Evolutionary conservation across 805 yeast species (phyloP).

Genomic region (Ascoidea rubescens): DNA sequence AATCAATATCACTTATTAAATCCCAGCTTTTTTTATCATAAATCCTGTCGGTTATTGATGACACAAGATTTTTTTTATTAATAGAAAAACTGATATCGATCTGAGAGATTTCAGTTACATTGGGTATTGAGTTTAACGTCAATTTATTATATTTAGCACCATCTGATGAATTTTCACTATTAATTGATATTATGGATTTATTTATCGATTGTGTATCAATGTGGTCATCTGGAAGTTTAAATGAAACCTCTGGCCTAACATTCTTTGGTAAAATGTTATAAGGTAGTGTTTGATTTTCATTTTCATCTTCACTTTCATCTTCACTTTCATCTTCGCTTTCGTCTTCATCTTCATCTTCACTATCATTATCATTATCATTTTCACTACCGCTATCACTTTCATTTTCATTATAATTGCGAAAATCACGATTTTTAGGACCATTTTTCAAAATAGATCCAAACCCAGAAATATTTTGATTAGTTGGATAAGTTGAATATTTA

Average conservation of each 20-base stretch:
- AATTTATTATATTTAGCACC: slow-evolving; percentile 3
- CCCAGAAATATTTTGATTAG: not conserved
- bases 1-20: slow-evolving; percentile 18
- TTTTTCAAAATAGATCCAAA: not conserved
- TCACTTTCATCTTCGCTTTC: no score
- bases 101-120: slow-evolving; percentile 28
- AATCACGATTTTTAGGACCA: not conserved
- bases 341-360: no score
- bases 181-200: not conserved
- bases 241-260: not conserved
- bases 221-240: not conserved
- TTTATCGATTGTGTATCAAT: not conserved
- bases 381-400: no score
- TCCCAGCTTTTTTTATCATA: slow-evolving; percentile 27
- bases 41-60: slow-evolving; percentile 26
- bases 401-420: no score
- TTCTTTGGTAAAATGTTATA: no score
- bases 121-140: slow-evolving; percentile 8
- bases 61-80: slow-evolving; percentile 25
- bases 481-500: no score
- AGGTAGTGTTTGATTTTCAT: no score
- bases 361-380: no score
- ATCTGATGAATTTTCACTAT: not conserved
- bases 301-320: no score
- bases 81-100: slow-evolving; percentile 32